A percentile compares a stretch with the other conserved stretches of the same genome.
phyloP scores from a whole-genome alignment of 805 yeast species.

The Spathaspora boniae region DNA sequence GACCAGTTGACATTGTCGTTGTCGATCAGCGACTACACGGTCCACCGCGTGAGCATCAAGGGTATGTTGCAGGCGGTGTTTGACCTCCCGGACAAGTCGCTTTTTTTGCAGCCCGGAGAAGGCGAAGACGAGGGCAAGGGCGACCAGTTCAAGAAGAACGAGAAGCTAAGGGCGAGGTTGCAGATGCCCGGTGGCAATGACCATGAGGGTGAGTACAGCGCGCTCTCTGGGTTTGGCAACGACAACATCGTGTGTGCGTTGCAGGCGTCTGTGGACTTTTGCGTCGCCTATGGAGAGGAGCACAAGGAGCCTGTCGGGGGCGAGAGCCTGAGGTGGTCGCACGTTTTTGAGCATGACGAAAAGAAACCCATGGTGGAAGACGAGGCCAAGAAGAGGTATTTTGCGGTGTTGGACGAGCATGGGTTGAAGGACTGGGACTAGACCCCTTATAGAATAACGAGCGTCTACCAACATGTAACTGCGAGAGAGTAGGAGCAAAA shows the following conservation, averaged over 20 bases:
- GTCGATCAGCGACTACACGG: constrained; percentile 37
- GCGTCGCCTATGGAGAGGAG: constrained; percentile 25
- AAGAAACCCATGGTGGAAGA: neutral
- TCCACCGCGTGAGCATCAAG: constrained; percentile 29
- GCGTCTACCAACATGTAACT: no score
- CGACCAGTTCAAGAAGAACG: neutral
- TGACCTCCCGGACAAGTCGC: constrained; percentile 9
- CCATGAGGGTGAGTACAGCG: constrained; percentile 2
- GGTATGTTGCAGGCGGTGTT: constrained; percentile 22
- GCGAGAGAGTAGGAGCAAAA: no score
- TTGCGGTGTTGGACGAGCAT: neutral
- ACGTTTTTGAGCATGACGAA: neutral
- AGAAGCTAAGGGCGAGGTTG: neutral
- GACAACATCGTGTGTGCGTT: constrained; percentile 30
- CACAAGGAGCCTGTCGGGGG: neutral
- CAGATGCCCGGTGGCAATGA: constrained; percentile 1
- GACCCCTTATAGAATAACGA: no score
- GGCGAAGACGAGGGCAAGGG: constrained; percentile 1
- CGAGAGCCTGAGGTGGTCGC: neutral
- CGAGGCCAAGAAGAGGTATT: neutral
- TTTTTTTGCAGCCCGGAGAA: constrained; percentile 4
- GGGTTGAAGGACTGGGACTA: neutral
- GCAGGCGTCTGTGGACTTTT: constrained; percentile 21
- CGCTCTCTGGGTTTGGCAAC: constrained; percentile 17
- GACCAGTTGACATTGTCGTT: constrained; percentile 31